Base-by-base conservation (phyloP, 768 basidiomycete species). In the Pleurotus salmoneostramineus region DNA sequence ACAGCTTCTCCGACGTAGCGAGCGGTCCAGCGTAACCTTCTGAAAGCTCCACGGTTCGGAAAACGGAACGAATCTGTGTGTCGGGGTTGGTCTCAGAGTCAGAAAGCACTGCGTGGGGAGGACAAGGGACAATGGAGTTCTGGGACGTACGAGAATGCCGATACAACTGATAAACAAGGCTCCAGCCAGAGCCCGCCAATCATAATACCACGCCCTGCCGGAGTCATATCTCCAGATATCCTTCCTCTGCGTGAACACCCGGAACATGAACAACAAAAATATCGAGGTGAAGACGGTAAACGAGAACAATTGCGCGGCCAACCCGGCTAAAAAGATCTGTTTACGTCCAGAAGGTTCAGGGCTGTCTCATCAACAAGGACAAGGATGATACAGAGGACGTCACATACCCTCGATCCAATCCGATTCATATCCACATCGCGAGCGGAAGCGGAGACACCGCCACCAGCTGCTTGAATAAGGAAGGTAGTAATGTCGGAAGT, bases 401-500 rank as follows among this genome's bases (percentile, higher is more conserved):
- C 21, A 27, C 72, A 58, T 45, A 81, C 75, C 31, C 71, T 71
- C 14, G 71, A 73, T 35, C 75, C 75, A 55, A 64, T 57, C 51
- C 66, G 52, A 10, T 68, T 69, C 8, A 60, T 60, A 15, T 66
- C 60, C 3, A 60, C 56, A 34, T 71, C 66, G 54, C 72, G 72
- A 35, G 72, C 69, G 5, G 78, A 77, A 2, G 75, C 73, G 1
- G 80, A 77, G 33, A 83, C 65, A 0, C 73, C 71, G 0, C 80
- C 83, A 31, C 82, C 83, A 11, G 71, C 69, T 17, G 81, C 81
- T 79, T 91, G 88, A 45, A 88, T 79, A 4, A 85, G 64, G 72
- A 91, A 89, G 1, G 87, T 88, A 1, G 75, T 73, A 45, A 89
- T 70, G 65, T 91, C 88, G 7, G 82, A 83, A 1, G 76, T 71